A percentile compares a stretch with the other conserved stretches of the same genome.
Conservation (phyloP, 2,329 filamentous ascomycete species). For the Cytospora piceae region DNA sequence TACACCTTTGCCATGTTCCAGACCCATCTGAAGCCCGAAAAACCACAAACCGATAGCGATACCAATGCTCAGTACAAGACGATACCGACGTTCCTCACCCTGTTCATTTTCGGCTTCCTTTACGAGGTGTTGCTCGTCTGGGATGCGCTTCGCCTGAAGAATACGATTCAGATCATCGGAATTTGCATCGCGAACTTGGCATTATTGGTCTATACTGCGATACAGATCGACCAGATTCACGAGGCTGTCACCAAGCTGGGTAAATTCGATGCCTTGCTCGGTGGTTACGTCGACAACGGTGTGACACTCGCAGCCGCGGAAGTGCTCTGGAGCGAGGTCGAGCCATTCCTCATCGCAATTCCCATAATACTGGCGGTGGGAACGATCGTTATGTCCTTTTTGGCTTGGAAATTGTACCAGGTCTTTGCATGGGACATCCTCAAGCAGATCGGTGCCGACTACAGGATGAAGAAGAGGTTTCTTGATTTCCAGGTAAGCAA, state of each 20-base stretch:
- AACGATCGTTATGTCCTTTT: constrained; percentile 72
- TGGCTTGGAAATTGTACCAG: constrained; percentile 95
- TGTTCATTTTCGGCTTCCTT: constrained; percentile 96
- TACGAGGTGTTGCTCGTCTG: constrained; percentile 90
- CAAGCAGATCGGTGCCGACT: constrained; percentile 97
- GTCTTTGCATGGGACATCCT: constrained; percentile 99
- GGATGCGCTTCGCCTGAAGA: constrained; percentile 91
- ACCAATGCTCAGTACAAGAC: constrained; percentile 63
- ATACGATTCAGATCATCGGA: constrained; percentile 98
- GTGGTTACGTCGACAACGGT: constrained; percentile 32
- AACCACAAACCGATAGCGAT: constrained; percentile 46
- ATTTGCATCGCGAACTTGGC: constrained; percentile 91
- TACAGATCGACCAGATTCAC: constrained; percentile 89
- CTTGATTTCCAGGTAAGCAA: constrained; percentile 85
- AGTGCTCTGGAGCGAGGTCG: constrained; percentile 69
- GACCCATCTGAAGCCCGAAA: constrained; percentile 49
- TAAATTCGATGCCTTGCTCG: constrained; percentile 46
- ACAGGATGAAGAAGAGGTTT: constrained; percentile 95
- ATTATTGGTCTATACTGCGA: constrained; percentile 87
- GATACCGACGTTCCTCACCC: constrained; percentile 91
- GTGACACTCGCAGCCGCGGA: constrained; percentile 29
- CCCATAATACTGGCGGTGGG: constrained; percentile 80
- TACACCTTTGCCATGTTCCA: constrained; percentile 93
- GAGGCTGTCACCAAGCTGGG: constrained; percentile 67
- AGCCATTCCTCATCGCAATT: constrained; percentile 81